phyloP scores from a whole-genome alignment of 345 rosid genomes.

The Cardamine chenopodiifolia region DNA sequence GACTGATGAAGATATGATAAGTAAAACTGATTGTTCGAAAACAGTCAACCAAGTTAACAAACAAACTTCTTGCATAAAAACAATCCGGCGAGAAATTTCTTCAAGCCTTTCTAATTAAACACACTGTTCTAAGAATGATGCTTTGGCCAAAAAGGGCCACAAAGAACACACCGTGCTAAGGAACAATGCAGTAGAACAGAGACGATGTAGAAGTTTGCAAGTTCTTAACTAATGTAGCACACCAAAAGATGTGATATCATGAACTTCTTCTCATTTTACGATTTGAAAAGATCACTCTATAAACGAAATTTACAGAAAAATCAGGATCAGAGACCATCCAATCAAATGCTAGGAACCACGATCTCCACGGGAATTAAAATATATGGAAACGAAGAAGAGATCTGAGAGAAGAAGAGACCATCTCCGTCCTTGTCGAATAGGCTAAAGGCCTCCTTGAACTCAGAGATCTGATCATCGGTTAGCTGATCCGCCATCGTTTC shows the following conservation, averaged over 20 bases:
- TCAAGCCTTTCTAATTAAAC: not conserved
- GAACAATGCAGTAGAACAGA: not conserved
- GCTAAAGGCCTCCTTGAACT: conserved; percentile 42
- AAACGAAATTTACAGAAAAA: not conserved
- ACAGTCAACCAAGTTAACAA: not conserved
- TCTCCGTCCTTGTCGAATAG: conserved; percentile 56
- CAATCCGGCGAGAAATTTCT: not conserved
- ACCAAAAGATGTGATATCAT: no score
- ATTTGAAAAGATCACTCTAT: no score
- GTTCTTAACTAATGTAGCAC: no score
- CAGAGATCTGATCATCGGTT: conserved; percentile 53
- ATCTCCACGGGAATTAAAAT: no score
- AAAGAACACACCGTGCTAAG: not conserved
- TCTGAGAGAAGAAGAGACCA: conserved; percentile 44
- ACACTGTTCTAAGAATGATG: not conserved
- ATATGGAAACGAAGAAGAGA: conserved; percentile 12
- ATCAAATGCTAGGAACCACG: not conserved
- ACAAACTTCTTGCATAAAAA: not conserved
- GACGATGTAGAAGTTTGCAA: no score
- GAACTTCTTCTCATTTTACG: no score
- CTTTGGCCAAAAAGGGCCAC: not conserved
- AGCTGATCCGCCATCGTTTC: conserved; percentile 51
- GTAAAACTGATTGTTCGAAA: not conserved
- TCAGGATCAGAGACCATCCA: not conserved
- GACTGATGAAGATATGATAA: not conserved